These are phyloP conservation scores for Oehlia diaphana DNA, from an alignment of 192 early-diverging fungal genomes.

Conservation along the genomic window DNA sequence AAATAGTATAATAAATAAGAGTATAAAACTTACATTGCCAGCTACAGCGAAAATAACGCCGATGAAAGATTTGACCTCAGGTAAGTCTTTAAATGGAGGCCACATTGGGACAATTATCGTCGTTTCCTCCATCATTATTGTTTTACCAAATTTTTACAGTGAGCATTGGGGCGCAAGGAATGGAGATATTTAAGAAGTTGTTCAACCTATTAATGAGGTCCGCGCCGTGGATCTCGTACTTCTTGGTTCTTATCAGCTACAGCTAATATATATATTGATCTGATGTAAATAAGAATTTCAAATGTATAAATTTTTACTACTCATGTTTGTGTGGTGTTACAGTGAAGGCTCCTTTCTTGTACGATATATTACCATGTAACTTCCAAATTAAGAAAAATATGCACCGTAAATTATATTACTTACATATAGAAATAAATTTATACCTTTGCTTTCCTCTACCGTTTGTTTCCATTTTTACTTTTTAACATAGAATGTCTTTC, in stretches of 20 bases:
- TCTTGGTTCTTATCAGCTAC: not conserved
- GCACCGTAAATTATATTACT: no score
- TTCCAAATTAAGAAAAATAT: no score
- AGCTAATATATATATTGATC: not conserved
- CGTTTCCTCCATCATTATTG: not conserved
- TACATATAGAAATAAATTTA: no score
- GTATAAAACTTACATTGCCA: constrained; percentile 54
- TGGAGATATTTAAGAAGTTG: not conserved
- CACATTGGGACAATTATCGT: constrained; percentile 30
- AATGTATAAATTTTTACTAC: no score
- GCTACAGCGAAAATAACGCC: constrained; percentile 63
- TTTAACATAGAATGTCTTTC: not conserved
- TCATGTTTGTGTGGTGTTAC: no score
- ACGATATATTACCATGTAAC: no score
- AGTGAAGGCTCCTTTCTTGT: no score
- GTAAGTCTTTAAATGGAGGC: constrained; percentile 41
- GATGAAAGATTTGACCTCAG: constrained; percentile 56
- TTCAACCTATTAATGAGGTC: not conserved
- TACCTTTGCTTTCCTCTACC: no score
- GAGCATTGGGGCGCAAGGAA: not conserved
- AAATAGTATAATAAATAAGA: not conserved
- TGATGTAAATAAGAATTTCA: no score
- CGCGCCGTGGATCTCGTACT: not conserved
- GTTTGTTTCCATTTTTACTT: no score
- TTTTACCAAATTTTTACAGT: not conserved